Evolutionary conservation across 2,329 filamentous ascomycete genomes (phyloP), one percentile per base, ranked within the genome.

Genomic region (Paecilomyces formosus): DNA sequence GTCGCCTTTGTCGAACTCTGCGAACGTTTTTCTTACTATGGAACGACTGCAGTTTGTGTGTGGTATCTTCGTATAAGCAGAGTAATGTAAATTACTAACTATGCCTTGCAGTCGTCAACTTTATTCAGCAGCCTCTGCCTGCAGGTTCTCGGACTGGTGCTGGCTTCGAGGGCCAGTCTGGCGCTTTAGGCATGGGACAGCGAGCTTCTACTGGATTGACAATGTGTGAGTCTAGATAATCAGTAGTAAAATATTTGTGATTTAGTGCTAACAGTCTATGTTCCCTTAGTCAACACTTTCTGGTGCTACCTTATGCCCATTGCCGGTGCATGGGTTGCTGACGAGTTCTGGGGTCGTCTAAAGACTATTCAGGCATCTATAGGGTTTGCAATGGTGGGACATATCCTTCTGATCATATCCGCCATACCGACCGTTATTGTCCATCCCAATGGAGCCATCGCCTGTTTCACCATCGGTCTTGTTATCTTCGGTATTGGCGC

Each of bases 401-500:
- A 90, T 69, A 75, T 86, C 54, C 81, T 91, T 61, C 78, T 91
- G 26, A 85, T 88, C 60, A 74, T 85, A 31, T 84, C 87, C 3
- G 82, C 87, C n/a, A 74, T 88, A 1, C 88, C 88, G 0, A 68
- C 73, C 4, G 83, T 88, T 53, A 85, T 91, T 57, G 77, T 81
- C 53, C 74, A 85, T 64, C 72, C 75, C 35, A 79, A 84, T 26
- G 76, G 79, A 22, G 79, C 86, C 1, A 81, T 90, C 31, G 85
- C 78, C 1, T 85, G 83, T 55, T 88, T 90, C 66, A 71, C 87
- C 12, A 73, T 85, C 24, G 83, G 85, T 33, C 81, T 89, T 62
- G 74, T 89, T 55, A 79, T 91, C 67, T 83, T 91, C 66, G 88
- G 87, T 21, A 74, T 90, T 33, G 89, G 89, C 45, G 89, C 88